A percentile compares a stretch with the other conserved stretches of the same genome.
Evolutionary conservation across 129 eudicot genomes (phyloP).

Genomic region (Centrapalus pauciflorus): DNA sequence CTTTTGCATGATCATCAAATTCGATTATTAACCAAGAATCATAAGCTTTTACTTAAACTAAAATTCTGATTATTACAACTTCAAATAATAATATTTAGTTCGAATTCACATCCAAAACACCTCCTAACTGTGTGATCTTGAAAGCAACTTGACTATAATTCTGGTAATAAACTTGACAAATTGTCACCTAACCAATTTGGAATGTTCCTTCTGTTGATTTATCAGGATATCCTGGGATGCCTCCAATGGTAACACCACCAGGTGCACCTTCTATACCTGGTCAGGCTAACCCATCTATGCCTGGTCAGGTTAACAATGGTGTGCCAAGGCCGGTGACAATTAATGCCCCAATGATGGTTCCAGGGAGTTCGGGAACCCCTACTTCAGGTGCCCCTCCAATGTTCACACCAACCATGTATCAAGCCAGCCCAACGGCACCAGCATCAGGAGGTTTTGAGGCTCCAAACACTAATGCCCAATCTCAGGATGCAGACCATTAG

Average conservation of each 20-base stretch:
- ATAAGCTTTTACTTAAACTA: no score
- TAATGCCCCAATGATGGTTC: conserved; percentile 32
- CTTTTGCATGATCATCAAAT: no score
- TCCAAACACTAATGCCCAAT: conserved; percentile 38
- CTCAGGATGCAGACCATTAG: conserved; percentile 34
- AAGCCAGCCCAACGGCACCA: conserved; percentile 25
- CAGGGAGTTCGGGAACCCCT: conserved; percentile 45
- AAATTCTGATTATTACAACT: no score
- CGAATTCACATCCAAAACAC: no score
- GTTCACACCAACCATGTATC: conserved; percentile 46
- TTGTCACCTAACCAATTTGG: no score
- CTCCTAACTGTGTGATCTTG: neutral
- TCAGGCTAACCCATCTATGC: conserved; percentile 42
- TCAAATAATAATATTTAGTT: no score
- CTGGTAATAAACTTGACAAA: no score
- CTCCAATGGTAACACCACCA: conserved; percentile 57
- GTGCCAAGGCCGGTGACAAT: conserved; percentile 47
- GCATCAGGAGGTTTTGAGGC: conserved; percentile 35
- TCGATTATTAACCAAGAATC: no score
- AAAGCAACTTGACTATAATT: neutral
- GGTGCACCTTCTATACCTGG: conserved; percentile 58
- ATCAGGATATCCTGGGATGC: conserved; percentile 65
- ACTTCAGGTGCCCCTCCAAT: conserved; percentile 29
- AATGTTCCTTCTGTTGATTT: neutral
- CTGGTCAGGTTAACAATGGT: conserved; percentile 42